A percentile compares a stretch with the other conserved stretches of the same genome.
Evolutionary conservation across 495 filamentous ascomycete species (phyloP).

Genomic region (Daldinia grandis): DNA sequence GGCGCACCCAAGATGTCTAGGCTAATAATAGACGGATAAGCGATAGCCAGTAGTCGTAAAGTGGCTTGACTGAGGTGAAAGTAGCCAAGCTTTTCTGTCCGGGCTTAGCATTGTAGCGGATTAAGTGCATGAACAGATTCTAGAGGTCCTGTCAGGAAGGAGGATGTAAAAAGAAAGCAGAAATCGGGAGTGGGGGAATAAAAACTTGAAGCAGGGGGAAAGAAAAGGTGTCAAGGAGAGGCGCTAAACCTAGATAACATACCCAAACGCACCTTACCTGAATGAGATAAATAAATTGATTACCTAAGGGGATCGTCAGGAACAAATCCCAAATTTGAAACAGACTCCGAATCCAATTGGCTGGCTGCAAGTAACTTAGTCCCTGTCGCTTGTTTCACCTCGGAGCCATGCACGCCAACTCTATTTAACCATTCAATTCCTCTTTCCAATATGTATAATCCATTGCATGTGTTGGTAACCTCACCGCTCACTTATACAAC

Average conservation of each 20-base stretch:
- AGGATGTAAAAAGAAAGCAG: constrained; percentile 11
- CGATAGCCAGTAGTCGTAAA: constrained; percentile 20
- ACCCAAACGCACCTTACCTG: neutral
- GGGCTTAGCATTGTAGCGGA: constrained; percentile 21
- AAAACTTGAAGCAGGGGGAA: constrained; percentile 20
- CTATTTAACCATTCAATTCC: constrained; percentile 29
- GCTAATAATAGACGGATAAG: constrained; percentile 28
- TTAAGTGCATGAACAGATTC: constrained; percentile 10
- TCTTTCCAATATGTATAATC: constrained; percentile 7
- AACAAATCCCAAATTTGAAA: constrained; percentile 25
- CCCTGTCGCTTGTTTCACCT: constrained; percentile 36
- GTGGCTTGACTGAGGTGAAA: constrained; percentile 12
- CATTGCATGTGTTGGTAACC: constrained; percentile 2
- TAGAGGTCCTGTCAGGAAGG: neutral
- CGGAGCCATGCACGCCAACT: constrained; percentile 30
- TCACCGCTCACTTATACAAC: constrained; percentile 16
- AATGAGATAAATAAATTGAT: neutral
- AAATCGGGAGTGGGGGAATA: constrained; percentile 7
- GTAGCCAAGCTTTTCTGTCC: constrained; percentile 16
- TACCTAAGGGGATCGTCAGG: constrained; percentile 35
- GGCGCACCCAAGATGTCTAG: neutral
- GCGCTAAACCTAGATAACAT: constrained; percentile 26
- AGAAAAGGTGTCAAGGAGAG: constrained; percentile 25
- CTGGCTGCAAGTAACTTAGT: neutral
- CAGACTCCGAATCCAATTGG: constrained; percentile 20